A percentile compares a stretch with the other conserved stretches of the same genome.
phyloP scores from a whole-genome alignment of 1,139 yeast species.

The Lodderomyces oxycetoniae region DNA sequence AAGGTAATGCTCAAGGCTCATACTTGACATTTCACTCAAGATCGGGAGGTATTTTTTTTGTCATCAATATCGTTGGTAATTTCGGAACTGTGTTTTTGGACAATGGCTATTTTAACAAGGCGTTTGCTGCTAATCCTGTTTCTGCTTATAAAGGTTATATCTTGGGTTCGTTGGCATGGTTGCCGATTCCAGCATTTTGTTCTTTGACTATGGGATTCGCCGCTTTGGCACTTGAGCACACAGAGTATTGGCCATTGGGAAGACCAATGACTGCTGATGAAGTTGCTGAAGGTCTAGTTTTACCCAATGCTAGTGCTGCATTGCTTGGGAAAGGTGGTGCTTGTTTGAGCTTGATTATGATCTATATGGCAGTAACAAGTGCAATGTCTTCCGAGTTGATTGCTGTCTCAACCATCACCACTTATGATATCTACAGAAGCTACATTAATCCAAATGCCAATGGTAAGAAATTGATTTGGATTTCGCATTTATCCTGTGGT shows the following conservation, averaged over 20 bases:
- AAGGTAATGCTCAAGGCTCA: slow-evolving; percentile 73
- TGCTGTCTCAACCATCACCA: slow-evolving; percentile 78
- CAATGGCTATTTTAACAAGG: slow-evolving; percentile 87
- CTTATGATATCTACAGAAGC: slow-evolving; percentile 78
- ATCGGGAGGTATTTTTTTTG: slow-evolving; percentile 77
- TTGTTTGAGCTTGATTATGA: slow-evolving; percentile 66
- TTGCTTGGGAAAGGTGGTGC: slow-evolving; percentile 86
- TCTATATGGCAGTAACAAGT: slow-evolving; percentile 79
- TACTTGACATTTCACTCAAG: slow-evolving; percentile 76
- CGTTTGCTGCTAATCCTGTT: slow-evolving; percentile 80
- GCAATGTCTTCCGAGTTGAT: slow-evolving; percentile 86
- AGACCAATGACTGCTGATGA: slow-evolving; percentile 57
- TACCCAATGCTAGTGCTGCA: slow-evolving; percentile 85
- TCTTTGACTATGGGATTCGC: slow-evolving; percentile 85
- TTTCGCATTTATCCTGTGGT: slow-evolving; percentile 64
- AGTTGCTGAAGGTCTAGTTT: slow-evolving; percentile 73
- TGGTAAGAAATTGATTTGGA: slow-evolving; percentile 63
- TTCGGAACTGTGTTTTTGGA: slow-evolving; percentile 88
- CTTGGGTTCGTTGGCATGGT: slow-evolving; percentile 89
- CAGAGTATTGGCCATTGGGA: slow-evolving; percentile 76
- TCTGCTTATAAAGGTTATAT: slow-evolving; percentile 89
- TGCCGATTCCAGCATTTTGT: slow-evolving; percentile 77
- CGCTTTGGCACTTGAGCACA: slow-evolving; percentile 63
- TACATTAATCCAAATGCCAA: slow-evolving; percentile 75
- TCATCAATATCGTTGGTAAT: slow-evolving; percentile 78